phyloP scores from a whole-genome alignment of 306 rosid species.

The Hippophae tibetana region DNA sequence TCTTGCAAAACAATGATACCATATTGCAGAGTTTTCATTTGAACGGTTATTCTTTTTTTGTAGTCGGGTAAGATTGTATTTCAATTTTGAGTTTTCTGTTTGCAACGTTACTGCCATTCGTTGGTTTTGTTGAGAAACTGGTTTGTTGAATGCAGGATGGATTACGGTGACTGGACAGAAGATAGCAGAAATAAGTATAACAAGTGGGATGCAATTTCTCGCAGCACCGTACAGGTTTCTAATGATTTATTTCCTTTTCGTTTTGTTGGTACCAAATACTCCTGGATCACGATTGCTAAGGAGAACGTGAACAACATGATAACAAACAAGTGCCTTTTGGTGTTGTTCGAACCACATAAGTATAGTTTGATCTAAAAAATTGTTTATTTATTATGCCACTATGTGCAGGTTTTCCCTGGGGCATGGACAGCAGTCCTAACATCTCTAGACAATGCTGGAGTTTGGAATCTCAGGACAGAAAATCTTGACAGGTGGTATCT shows the following conservation, averaged over 20 bases:
- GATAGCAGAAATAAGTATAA: constrained; percentile 52
- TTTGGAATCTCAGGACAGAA: constrained; percentile 70
- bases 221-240: constrained; percentile 75
- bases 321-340: too few relatives aligned
- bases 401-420: constrained; percentile 65
- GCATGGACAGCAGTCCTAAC: constrained; percentile 75
- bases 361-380: neutral
- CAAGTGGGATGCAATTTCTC: constrained; percentile 80
- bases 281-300: too few relatives aligned
- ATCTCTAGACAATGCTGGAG: constrained; percentile 74
- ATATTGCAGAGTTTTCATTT: constrained; percentile 58
- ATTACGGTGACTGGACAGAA: constrained; percentile 65
- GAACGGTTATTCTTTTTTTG: constrained; percentile 73
- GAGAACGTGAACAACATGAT: too few relatives aligned
- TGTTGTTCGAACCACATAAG: too few relatives aligned
- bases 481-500: constrained; percentile 88
- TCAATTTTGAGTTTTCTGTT: neutral
- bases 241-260: neutral
- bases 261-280: neutral
- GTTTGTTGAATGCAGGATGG: constrained; percentile 51
- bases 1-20: constrained; percentile 75
- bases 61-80: constrained; percentile 57
- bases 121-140: constrained; percentile 8
- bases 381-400: constrained; percentile 3
- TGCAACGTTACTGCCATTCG: neutral